Evolutionary conservation across 1,284 basidiomycete genomes (phyloP).

Genomic region (Porodaedalea pini): DNA sequence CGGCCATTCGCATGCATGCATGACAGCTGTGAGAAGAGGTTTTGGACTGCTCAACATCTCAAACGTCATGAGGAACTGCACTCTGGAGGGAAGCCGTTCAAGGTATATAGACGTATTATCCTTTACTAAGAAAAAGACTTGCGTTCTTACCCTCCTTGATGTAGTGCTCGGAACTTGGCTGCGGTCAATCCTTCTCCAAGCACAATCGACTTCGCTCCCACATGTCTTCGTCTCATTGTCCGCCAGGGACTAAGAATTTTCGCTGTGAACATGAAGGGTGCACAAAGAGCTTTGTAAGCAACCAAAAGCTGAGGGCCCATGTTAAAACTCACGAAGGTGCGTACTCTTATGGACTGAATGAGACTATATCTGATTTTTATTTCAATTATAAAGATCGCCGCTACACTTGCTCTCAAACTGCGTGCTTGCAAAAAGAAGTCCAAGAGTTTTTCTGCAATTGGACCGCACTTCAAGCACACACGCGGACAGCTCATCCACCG

Average conservation of each 20-base stretch:
- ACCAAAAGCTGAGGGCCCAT: slow-evolving; percentile 77
- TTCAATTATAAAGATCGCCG: slow-evolving; percentile 65
- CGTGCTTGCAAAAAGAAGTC: slow-evolving; percentile 44
- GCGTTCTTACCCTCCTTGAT: slow-evolving; percentile 15
- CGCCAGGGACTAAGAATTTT: slow-evolving; percentile 79
- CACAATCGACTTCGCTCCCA: slow-evolving; percentile 80
- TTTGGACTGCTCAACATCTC: slow-evolving; percentile 91
- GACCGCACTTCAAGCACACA: slow-evolving; percentile 81
- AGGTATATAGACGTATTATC: slow-evolving; percentile 36
- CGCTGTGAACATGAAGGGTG: slow-evolving; percentile 71
- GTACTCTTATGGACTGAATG: slow-evolving; percentile 23
- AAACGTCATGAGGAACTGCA: slow-evolving; percentile 68
- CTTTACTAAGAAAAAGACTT: slow-evolving; percentile 14
- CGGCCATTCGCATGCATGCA: slow-evolving; percentile 63
- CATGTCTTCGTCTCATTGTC: slow-evolving; percentile 65
- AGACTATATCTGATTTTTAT: slow-evolving; percentile 5
- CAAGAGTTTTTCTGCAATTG: slow-evolving; percentile 72
- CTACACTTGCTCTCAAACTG: slow-evolving; percentile 73
- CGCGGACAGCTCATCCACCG: slow-evolving; percentile 72
- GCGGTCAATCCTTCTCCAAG: slow-evolving; percentile 70
- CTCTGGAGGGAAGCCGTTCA: slow-evolving; percentile 56
- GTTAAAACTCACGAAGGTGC: slow-evolving; percentile 78
- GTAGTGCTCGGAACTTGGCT: slow-evolving; percentile 63
- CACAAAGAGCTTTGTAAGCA: slow-evolving; percentile 73
- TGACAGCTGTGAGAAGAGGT: slow-evolving; percentile 70